Conservation (phyloP, 176 grass and related monocot species). For the Hordeum marinum region DNA sequence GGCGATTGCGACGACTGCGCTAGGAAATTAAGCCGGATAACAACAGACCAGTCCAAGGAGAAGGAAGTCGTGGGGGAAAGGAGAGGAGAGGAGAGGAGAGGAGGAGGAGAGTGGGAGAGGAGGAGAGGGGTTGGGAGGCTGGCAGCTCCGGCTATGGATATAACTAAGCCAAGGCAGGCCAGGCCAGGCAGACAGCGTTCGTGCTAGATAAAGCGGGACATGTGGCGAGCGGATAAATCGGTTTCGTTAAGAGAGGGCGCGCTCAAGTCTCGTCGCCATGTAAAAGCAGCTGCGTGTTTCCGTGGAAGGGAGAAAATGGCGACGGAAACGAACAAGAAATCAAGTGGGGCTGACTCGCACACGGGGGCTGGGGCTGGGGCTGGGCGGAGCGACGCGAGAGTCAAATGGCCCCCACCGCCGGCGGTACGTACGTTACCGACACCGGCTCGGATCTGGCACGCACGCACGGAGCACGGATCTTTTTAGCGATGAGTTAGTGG, state of each 20-base stretch:
- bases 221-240: background rate
- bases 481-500: background rate
- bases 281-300: background rate
- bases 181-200: background rate
- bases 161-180: background rate
- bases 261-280: background rate
- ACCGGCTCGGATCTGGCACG: background rate
- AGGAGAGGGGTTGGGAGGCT: background rate
- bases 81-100: background rate
- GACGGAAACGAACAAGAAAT: conserved; percentile 8
- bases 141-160: conserved; percentile 1
- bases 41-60: background rate
- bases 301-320: background rate
- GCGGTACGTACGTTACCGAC: background rate
- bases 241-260: background rate
- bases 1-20: background rate
- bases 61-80: background rate
- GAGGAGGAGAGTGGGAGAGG: background rate
- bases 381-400: background rate
- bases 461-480: background rate
- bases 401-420: conserved; percentile 31
- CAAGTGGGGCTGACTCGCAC: conserved; percentile 37
- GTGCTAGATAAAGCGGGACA: conserved; percentile 40
- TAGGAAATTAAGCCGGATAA: background rate
- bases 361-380: background rate